Evolutionary conservation across 768 basidiomycete species (phyloP).

Genomic region (Xanthoconium purpureum): DNA sequence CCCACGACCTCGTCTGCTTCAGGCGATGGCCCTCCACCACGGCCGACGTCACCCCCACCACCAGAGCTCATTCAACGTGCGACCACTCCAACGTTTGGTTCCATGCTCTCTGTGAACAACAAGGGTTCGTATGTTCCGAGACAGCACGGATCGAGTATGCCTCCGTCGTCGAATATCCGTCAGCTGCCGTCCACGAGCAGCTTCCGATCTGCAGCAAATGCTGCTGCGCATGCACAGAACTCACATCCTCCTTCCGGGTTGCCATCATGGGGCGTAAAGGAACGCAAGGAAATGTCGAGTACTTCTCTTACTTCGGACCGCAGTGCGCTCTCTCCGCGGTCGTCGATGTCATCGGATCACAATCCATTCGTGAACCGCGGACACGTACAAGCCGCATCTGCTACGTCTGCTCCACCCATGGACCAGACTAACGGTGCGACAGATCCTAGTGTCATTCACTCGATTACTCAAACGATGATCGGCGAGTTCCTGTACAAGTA

Average conservation of each 20-base stretch:
- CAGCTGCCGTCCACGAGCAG: slow-evolving; percentile 78
- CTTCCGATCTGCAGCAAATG: slow-evolving; percentile 72
- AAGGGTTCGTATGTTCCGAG: slow-evolving; percentile 47
- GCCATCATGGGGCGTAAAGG: slow-evolving; percentile 48
- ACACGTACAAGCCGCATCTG: slow-evolving; percentile 36
- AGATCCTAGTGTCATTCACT: slow-evolving; percentile 88
- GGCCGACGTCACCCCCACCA: slow-evolving; percentile 92
- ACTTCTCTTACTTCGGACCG: slow-evolving; percentile 70
- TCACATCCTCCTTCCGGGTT: slow-evolving; percentile 42
- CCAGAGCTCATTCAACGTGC: slow-evolving; percentile 90
- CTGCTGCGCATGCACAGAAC: slow-evolving; percentile 49
- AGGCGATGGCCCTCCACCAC: slow-evolving; percentile 68
- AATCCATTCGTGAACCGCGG: slow-evolving; percentile 46
- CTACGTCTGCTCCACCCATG: slow-evolving; percentile 41
- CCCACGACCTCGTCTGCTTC: slow-evolving; percentile 43
- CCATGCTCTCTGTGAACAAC: slow-evolving; percentile 55
- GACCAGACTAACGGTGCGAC: slow-evolving; percentile 49
- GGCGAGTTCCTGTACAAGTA: slow-evolving; percentile 99
- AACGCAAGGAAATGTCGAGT: slow-evolving; percentile 58
- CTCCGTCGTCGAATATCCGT: slow-evolving; percentile 64
- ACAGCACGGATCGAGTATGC: slow-evolving; percentile 73
- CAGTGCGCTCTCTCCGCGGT: slow-evolving; percentile 68
- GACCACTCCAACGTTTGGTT: slow-evolving; percentile 78
- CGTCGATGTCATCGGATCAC: slow-evolving; percentile 80
- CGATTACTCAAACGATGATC: slow-evolving; percentile 99